Evolutionary conservation across 257 asterid genomes (phyloP), one percentile per base, ranked within the genome.

Genomic region (Haberlea rhodopensis): DNA sequence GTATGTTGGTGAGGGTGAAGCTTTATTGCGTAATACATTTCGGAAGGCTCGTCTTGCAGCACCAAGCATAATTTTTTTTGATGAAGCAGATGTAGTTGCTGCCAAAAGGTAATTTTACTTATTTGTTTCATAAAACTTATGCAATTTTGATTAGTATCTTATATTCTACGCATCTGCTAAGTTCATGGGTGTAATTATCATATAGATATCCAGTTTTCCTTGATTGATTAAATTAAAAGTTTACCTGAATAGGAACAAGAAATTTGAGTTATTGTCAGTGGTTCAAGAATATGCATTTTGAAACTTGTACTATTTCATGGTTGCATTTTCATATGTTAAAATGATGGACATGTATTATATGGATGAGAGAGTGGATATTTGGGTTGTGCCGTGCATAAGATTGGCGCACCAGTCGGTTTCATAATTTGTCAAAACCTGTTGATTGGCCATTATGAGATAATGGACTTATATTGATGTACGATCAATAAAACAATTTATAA

Each of bases 1-100:
- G 99, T 92, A 92, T 65, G 97, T 92, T 71, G 99, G 99, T 51
- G 99, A 92, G 71, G 99, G 99, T 32, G 99, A 92, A 83, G 91
- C 97, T 64, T 77, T 92, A 62, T 58, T 92, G 79, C 95, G 99
- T 23, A 84, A 86, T 65, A 84, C 91, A 25, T 92, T 92, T 70
- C 83, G 87, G 20, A 86, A 88, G 82, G 99, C 99, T 58, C 86
- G 91, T 52, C 96, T 92, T 80, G 96, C 95, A 53, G 87, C 99
- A 27, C 99, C 99, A 53, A 92, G 99, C 85, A 89, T 92, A 67
- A 81, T 92, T 63, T 92, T 92, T 71, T 89, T 92, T 48, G 99
- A 92, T 18, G 99, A 92, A 77, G 97, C 94, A 57, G 99, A 92
- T 68, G 91, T 84, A 24, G 85, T 89, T 69, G 99, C 91, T 71